These are phyloP conservation scores for Collybiopsis luxurians DNA, from an alignment of 768 basidiomycete species.

Conservation along the genomic window DNA sequence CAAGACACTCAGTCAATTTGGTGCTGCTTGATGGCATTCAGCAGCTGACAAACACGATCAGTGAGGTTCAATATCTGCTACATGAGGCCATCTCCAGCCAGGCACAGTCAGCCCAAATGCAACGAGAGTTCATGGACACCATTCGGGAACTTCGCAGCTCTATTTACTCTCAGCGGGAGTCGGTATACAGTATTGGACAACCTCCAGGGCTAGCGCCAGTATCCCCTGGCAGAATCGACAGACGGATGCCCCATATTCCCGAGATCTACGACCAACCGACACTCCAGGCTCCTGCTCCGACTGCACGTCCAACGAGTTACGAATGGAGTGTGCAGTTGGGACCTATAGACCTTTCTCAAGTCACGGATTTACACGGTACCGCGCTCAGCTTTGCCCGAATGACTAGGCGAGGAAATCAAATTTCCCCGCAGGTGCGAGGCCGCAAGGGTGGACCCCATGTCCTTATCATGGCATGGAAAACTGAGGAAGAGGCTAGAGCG, in stretches of 20 bases:
- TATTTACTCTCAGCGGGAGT: neutral
- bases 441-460: neutral
- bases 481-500: conserved; percentile 3
- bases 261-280: neutral
- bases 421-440: conserved; percentile 3
- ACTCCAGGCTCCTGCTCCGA: neutral
- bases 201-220: neutral
- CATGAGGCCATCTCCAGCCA: conserved; percentile 3
- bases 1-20: neutral
- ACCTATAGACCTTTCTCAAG: conserved; percentile 1
- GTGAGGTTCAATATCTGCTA: neutral
- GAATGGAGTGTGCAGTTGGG: conserved; percentile 2
- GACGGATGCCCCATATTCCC: neutral
- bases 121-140: conserved; percentile 1
- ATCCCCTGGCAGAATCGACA: neutral
- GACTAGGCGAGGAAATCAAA: neutral
- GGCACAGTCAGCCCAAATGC: neutral
- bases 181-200: conserved; percentile 2
- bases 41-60: neutral
- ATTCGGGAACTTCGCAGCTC: neutral
- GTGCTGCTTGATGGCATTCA: neutral
- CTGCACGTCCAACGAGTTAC: neutral
- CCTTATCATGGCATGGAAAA: conserved; percentile 7
- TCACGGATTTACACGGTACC: neutral
- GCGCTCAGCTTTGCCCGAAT: conserved; percentile 2